Evolutionary conservation across 2,329 filamentous ascomycete species (phyloP).

Genomic region (Fusarium sp.): DNA sequence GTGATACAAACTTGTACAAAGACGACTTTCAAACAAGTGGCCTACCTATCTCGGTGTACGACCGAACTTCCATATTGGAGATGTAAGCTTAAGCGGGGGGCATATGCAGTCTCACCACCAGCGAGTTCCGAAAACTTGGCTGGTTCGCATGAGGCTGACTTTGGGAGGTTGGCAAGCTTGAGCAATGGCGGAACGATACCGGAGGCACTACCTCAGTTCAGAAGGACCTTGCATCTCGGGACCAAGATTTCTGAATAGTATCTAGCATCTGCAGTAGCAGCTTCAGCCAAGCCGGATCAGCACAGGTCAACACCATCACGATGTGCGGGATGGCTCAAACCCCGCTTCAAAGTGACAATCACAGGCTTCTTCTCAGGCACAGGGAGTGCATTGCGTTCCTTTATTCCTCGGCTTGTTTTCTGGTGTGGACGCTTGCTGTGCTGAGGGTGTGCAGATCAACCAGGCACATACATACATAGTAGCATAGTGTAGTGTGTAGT

Average conservation of each 20-base stretch:
- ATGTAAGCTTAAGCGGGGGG: slow-evolving; percentile 10
- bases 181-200: slow-evolving; percentile 3
- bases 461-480: slow-evolving; percentile 24
- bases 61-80: slow-evolving; percentile 17
- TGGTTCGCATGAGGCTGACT: neutral
- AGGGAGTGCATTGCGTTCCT: neutral
- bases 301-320: slow-evolving; percentile 30
- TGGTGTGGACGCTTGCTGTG: slow-evolving; percentile 36
- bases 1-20: slow-evolving; percentile 42
- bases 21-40: slow-evolving; percentile 4
- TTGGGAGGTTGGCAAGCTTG: slow-evolving; percentile 5
- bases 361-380: slow-evolving; percentile 33
- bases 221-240: slow-evolving; percentile 6
- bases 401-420: slow-evolving; percentile 37
- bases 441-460: slow-evolving; percentile 29
- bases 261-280: slow-evolving; percentile 16
- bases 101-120: slow-evolving; percentile 14
- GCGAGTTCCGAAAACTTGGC: slow-evolving; percentile 1
- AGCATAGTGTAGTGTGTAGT: slow-evolving; percentile 1
- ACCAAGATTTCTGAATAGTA: slow-evolving; percentile 13
- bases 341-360: slow-evolving; percentile 30
- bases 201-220: slow-evolving; percentile 25
- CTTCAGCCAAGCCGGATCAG: slow-evolving; percentile 19
- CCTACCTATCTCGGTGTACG: slow-evolving; percentile 5
- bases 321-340: slow-evolving; percentile 14